Percentiles rank a stretch among this genome's conserved stretches.
These are phyloP conservation scores for Vigna nakashimae DNA, from an alignment of 306 rosid genomes.

Conservation along the genomic window DNA sequence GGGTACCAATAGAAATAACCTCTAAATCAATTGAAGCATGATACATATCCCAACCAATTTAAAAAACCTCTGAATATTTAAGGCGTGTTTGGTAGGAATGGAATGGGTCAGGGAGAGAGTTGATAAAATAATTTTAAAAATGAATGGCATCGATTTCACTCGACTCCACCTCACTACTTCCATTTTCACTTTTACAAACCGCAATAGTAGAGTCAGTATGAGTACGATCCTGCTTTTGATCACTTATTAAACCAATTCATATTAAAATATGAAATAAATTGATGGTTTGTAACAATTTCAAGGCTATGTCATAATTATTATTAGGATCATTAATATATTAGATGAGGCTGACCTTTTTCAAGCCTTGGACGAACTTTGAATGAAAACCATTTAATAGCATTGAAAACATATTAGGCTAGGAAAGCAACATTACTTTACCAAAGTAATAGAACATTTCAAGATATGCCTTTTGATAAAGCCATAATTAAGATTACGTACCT, in stretches of 20 bases:
- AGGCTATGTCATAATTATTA: constrained; percentile 15
- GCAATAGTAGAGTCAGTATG: background rate
- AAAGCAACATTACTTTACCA: constrained; percentile 11
- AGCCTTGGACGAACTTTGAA: constrained; percentile 8
- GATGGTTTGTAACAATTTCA: background rate
- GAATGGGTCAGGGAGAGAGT: background rate
- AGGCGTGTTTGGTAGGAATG: background rate
- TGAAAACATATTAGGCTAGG: background rate
- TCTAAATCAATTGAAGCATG: constrained; percentile 30
- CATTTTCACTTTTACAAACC: constrained; percentile 1
- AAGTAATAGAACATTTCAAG: constrained; percentile 13
- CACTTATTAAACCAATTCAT: constrained; percentile 32
- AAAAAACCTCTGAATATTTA: background rate
- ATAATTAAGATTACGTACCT: constrained; percentile 57
- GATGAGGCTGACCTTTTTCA: background rate
- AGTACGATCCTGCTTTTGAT: constrained; percentile 6
- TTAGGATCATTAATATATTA: constrained; percentile 9
- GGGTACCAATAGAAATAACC: constrained; percentile 46
- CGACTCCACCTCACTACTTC: constrained; percentile 16
- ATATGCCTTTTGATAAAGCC: constrained; percentile 21
- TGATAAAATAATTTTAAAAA: background rate
- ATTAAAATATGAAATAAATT: background rate
- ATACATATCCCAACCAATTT: constrained; percentile 1
- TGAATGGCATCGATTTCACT: constrained; percentile 9
- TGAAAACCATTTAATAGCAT: constrained; percentile 29